Conservation (phyloP, 306 rosid genomes). For the Prunus davidiana region DNA sequence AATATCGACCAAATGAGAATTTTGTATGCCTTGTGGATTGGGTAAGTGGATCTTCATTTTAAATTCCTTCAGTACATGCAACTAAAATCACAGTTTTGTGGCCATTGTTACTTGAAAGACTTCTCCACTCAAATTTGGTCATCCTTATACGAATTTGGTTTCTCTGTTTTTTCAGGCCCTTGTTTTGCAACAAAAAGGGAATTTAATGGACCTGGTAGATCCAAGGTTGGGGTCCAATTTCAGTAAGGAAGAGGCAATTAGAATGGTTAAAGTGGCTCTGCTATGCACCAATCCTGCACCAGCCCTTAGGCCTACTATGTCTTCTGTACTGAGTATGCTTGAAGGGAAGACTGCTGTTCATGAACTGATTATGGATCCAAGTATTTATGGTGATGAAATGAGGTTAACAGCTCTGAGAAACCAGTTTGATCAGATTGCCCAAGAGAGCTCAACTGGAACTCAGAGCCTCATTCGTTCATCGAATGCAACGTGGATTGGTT, state of each 20-base stretch:
- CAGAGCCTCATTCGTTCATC: background rate
- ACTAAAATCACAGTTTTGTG: background rate
- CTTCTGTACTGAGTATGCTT: constrained; percentile 12
- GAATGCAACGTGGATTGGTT: background rate
- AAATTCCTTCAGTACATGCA: background rate
- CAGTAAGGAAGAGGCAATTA: background rate
- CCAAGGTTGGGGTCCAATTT: background rate
- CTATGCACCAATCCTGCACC: constrained; percentile 19
- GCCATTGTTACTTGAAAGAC: too few species aligned
- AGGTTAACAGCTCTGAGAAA: constrained; percentile 9
- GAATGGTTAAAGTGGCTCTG: constrained; percentile 16
- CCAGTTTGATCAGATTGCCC: background rate
- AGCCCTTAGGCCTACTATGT: constrained; percentile 13
- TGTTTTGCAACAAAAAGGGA: constrained; percentile 16
- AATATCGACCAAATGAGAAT: constrained; percentile 7
- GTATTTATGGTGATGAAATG: constrained; percentile 4
- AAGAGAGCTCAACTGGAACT: background rate
- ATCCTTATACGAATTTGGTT: too few species aligned
- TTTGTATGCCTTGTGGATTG: constrained; percentile 26
- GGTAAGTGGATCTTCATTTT: background rate
- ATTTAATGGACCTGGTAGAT: constrained; percentile 9
- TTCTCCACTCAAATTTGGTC: too few species aligned
- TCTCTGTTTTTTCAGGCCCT: constrained; percentile 7
- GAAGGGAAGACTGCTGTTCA: background rate
- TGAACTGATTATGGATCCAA: constrained; percentile 4